phyloP scores from a whole-genome alignment of 257 asterid genomes.

The Solanum clarkiae region DNA sequence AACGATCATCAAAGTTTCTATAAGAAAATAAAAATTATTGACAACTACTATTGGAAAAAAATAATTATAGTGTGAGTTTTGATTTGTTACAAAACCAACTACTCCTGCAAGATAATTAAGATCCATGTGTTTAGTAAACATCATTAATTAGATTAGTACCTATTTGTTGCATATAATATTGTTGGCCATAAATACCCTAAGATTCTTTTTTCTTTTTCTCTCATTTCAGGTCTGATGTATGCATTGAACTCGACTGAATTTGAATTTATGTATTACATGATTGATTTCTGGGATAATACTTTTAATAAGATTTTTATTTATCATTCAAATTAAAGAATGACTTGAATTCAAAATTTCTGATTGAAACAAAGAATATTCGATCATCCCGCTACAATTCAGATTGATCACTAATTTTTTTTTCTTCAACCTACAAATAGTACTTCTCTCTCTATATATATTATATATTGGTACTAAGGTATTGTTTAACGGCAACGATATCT shows the following conservation, averaged over 20 bases:
- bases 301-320: not conserved
- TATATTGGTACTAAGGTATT: not conserved
- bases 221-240: not conserved
- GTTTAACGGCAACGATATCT: not conserved
- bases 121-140: not conserved
- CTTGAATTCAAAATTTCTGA: not conserved
- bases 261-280: accelerated
- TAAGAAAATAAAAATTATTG: not conserved
- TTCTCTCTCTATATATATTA: not conserved
- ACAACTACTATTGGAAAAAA: accelerated
- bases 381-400: accelerated
- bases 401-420: not conserved
- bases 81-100: not conserved
- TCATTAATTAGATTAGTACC: not conserved
- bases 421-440: not conserved
- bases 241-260: not conserved
- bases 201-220: not conserved
- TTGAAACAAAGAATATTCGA: not conserved
- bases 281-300: accelerated
- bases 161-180: not conserved
- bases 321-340: not conserved
- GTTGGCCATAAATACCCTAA: not conserved
- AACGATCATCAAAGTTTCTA: not conserved
- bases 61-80: not conserved
- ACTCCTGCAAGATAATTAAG: not conserved